phyloP scores from a whole-genome alignment of 1,284 basidiomycete genomes.

The Gymnopus androsaceus region DNA sequence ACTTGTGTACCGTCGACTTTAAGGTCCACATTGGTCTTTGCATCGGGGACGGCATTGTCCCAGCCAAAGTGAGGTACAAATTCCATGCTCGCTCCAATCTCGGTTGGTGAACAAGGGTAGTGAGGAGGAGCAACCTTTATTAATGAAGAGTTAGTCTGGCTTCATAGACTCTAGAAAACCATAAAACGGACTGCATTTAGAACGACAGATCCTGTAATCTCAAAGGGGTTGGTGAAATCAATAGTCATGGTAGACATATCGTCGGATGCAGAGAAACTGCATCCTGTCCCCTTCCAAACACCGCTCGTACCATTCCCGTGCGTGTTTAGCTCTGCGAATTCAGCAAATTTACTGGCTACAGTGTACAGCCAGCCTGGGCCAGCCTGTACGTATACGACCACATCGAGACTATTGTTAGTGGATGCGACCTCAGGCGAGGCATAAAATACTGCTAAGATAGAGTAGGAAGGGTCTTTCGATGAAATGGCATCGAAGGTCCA shows the following conservation, averaged over 20 bases:
- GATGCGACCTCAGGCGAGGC: too few relatives aligned
- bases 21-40: not conserved
- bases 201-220: not conserved
- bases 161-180: too few relatives aligned
- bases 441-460: not conserved
- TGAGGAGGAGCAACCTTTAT: not conserved
- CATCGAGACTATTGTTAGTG: too few relatives aligned
- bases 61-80: not conserved
- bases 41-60: not conserved
- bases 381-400: too few relatives aligned
- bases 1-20: not conserved
- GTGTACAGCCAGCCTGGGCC: too few relatives aligned
- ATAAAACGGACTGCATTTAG: not conserved
- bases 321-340: not conserved
- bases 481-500: too few relatives aligned
- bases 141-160: not conserved
- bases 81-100: not conserved
- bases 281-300: not conserved
- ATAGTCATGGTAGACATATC: not conserved
- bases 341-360: not conserved
- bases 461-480: too few relatives aligned
- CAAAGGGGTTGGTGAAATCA: not conserved
- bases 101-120: not conserved
- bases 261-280: not conserved
- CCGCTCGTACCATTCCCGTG: not conserved